Evolutionary conservation across 345 rosid species (phyloP).

Genomic region (Syzygium aromaticum): DNA sequence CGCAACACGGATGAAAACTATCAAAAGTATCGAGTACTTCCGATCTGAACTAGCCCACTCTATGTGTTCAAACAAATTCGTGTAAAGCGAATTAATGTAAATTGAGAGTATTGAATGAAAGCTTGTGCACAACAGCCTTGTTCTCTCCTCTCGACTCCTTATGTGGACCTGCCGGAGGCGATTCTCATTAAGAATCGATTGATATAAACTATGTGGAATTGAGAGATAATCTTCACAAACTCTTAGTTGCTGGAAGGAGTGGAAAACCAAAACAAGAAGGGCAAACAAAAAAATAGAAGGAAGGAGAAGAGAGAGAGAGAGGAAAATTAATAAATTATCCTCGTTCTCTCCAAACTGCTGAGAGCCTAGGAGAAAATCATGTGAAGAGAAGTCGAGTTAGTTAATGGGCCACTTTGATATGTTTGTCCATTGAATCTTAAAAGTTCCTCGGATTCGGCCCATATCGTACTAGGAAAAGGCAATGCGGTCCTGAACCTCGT

Average conservation of each 20-base stretch:
- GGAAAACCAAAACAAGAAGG: neutral
- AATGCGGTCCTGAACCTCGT: neutral
- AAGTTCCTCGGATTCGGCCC: neutral
- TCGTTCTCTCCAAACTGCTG: neutral
- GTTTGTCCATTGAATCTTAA: neutral
- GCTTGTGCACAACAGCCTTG: neutral
- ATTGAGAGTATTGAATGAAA: neutral
- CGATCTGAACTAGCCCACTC: accelerated
- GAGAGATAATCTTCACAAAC: neutral
- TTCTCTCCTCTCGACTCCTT: neutral
- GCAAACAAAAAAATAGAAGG: neutral
- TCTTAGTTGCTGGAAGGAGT: neutral
- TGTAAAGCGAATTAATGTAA: neutral
- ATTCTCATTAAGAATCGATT: neutral
- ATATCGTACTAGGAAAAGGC: neutral
- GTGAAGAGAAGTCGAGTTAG: neutral
- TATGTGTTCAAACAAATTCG: neutral
- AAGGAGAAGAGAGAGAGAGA: too few relatives aligned
- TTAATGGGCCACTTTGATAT: neutral
- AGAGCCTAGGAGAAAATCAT: neutral
- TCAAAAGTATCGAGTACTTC: neutral
- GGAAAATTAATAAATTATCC: too few relatives aligned
- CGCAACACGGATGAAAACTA: neutral
- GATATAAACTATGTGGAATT: neutral
- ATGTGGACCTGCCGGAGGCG: neutral